Evolutionary conservation across 2,329 filamentous ascomycete species (phyloP).

Genomic region (Fusarium oxysporum): DNA sequence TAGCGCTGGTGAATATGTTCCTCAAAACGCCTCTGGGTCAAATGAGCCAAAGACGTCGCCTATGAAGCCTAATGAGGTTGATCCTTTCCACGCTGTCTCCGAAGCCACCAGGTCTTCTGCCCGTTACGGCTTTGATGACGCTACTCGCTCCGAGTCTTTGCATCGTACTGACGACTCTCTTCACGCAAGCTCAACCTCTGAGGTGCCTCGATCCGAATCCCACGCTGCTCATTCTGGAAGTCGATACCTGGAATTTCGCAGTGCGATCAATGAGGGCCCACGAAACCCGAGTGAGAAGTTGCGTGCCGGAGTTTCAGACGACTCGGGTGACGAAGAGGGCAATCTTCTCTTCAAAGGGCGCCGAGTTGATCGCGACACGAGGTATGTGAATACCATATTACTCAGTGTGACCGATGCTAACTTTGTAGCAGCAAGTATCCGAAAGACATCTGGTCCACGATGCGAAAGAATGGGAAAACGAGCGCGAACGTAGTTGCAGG

Average conservation of each 20-base stretch:
- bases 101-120: conserved; percentile 20
- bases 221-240: conserved; percentile 41
- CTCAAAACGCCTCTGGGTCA: not conserved
- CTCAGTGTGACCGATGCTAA: conserved; percentile 21
- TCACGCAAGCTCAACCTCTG: conserved; percentile 32
- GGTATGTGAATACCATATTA: conserved; percentile 46
- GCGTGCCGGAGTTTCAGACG: conserved; percentile 22
- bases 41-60: conserved; percentile 4
- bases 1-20: not conserved
- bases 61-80: conserved; percentile 14
- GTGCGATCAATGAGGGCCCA: conserved; percentile 23
- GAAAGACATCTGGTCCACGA: conserved; percentile 61
- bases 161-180: conserved; percentile 39
- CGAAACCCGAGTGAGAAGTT: conserved; percentile 19
- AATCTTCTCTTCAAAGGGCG: conserved; percentile 55
- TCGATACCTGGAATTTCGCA: conserved; percentile 46
- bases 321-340: conserved; percentile 49
- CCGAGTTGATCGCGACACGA: conserved; percentile 40
- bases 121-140: conserved; percentile 43
- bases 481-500: conserved; percentile 60
- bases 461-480: conserved; percentile 64
- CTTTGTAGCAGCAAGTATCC: conserved; percentile 52
- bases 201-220: conserved; percentile 40
- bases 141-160: conserved; percentile 51
- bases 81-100: conserved; percentile 34